Base-by-base conservation (phyloP, 2,329 filamentous ascomycete species). In the Aplosporella prunicola region DNA sequence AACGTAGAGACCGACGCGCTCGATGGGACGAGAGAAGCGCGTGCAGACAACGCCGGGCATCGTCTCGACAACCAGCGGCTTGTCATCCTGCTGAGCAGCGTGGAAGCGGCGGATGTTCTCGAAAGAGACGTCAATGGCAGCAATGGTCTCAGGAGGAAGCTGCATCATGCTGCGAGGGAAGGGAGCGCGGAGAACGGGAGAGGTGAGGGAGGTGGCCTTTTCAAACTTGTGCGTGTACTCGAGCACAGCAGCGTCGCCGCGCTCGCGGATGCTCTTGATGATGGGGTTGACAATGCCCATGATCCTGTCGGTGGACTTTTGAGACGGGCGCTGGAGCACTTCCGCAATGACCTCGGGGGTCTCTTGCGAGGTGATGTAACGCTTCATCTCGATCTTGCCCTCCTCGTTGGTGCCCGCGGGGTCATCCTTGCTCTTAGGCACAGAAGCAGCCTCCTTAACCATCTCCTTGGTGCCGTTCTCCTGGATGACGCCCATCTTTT, bases 141-240 rank as follows among this genome's bases (percentile, higher is more conserved):
- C 72, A 48, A 83, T 84, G 0, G 87, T 94, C 59, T 94, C 88
- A 2, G 76, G 70, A 1, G 82, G 66, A 11, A 98, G 70, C 45
- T 86, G 71, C 91, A 98, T 96, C 29, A 96, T 68, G 42, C 79
- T 75, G 47, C 79, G 64, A 1, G 86, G 80, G 68, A 94, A 98
- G 0, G 91, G 91, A 1, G 91, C 89, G 52, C 78, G 82, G 45
- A 98, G 69, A 10, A 98, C 87, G 0, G 89, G 86, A 1, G 87
- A 89, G 10, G 77, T 91, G 42, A 98, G 69, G 3, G 84, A 89
- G 1, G 85, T 93, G 1, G 89, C 91, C 66, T 89, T 94, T 57
- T 98, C 91, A 50, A 98, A 98, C 61, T 93, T 94, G 72, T 95
- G 88, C 1, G 91, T 96, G 61, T 94, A 96, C 34, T 83, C 81